A percentile compares a stretch with the other conserved stretches of the same genome.
These are phyloP conservation scores for Colletotrichum orbiculare DNA, from an alignment of 2,329 filamentous ascomycete species.

Conservation along the genomic window DNA sequence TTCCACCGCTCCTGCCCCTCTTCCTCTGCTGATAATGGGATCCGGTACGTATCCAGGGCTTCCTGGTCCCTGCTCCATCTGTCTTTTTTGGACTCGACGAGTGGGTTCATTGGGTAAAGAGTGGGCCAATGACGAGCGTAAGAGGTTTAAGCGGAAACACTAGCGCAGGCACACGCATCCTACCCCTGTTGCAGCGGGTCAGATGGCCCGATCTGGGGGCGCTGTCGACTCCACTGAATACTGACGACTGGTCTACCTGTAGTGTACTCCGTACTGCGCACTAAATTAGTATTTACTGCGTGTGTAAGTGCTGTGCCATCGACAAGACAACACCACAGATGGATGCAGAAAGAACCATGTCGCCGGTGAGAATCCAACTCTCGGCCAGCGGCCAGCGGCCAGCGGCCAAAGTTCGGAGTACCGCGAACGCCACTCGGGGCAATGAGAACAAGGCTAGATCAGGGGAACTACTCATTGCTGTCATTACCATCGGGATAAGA, in stretches of 20 bases:
- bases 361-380: too few species aligned
- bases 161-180: slow-evolving; percentile 36
- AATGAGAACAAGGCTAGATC: too few species aligned
- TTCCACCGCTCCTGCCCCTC: slow-evolving; percentile 25
- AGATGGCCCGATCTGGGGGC: slow-evolving; percentile 34
- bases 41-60: not conserved
- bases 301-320: too few species aligned
- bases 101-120: not conserved
- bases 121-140: slow-evolving; percentile 12
- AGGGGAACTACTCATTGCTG: too few species aligned
- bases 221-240: slow-evolving; percentile 2
- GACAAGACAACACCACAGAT: too few species aligned
- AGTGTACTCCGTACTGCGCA: too few species aligned
- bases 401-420: too few species aligned
- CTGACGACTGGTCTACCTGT: not conserved
- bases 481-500: slow-evolving; percentile 1
- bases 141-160: slow-evolving; percentile 37
- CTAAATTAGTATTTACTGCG: too few species aligned
- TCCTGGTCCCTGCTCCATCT: slow-evolving; percentile 5
- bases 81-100: not conserved
- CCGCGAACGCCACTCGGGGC: too few species aligned
- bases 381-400: too few species aligned
- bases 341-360: too few species aligned
- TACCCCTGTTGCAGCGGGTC: slow-evolving; percentile 22
- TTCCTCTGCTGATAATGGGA: slow-evolving; percentile 5